A percentile compares a stretch with the other conserved stretches of the same genome.
Evolutionary conservation across 352 stramenopile genomes (phyloP).

Genomic region (Globisporangium spinosum): DNA sequence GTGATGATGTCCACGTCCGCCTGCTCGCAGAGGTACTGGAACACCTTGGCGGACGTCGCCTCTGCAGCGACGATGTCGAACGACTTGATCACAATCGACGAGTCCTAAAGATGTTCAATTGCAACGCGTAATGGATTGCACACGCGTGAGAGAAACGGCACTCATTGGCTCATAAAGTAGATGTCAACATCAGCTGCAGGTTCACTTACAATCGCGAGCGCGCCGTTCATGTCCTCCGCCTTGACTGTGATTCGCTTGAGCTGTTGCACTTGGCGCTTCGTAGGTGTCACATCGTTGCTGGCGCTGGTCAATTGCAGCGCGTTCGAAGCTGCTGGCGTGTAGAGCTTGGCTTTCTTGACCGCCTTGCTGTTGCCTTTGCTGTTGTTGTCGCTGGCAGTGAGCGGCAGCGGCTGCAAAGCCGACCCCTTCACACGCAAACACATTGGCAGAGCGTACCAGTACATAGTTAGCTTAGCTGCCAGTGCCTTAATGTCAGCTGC

Average conservation of each 20-base stretch:
- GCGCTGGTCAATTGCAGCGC: conserved; percentile 39
- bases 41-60: conserved; percentile 58
- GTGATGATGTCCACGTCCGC: conserved; percentile 78
- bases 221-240: conserved; percentile 63
- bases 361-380: conserved; percentile 24
- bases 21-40: conserved; percentile 82
- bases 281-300: conserved; percentile 9
- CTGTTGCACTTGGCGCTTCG: conserved; percentile 42
- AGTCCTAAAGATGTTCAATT: conserved; percentile 27
- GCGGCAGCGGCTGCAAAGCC: conserved; percentile 29
- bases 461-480: neutral
- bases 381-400: conserved; percentile 27
- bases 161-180: neutral
- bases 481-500: neutral
- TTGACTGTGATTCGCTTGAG: conserved; percentile 75
- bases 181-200: neutral
- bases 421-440: conserved; percentile 16
- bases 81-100: conserved; percentile 48
- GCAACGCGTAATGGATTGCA: neutral
- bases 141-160: neutral
- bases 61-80: conserved; percentile 82
- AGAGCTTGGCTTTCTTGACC: conserved; percentile 67
- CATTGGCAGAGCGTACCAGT: neutral
- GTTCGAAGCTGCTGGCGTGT: conserved; percentile 38
- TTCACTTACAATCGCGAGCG: conserved; percentile 49